phyloP scores from a whole-genome alignment of 192 early-diverging fungal species.

The Cladochytrium replicatum region DNA sequence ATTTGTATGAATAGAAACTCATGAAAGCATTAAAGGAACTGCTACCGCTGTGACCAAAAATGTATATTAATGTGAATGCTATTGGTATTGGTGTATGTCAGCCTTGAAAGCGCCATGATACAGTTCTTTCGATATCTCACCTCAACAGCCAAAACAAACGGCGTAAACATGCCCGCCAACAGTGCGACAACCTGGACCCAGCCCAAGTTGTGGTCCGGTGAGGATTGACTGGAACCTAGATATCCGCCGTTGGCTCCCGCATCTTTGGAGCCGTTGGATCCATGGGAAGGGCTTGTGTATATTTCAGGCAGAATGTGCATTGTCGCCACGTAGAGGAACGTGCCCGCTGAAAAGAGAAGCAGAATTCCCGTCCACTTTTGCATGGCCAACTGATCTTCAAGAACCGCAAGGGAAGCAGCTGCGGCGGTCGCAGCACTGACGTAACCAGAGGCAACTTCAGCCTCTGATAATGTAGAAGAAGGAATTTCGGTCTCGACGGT shows the following conservation, averaged over 20 bases:
- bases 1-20: no score
- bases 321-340: constrained; percentile 86
- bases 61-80: no score
- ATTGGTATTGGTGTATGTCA: no score
- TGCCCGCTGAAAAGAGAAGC: constrained; percentile 73
- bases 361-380: constrained; percentile 70
- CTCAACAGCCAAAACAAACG: constrained; percentile 22
- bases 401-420: constrained; percentile 18
- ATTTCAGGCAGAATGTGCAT: constrained; percentile 69
- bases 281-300: constrained; percentile 9
- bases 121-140: no score
- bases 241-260: no score
- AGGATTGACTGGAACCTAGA: no score
- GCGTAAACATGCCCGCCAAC: constrained; percentile 39
- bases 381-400: constrained; percentile 29
- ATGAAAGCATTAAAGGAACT: no score
- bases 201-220: constrained; percentile 18
- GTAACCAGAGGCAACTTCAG: constrained; percentile 25
- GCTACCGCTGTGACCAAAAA: no score
- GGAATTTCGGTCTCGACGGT: neutral
- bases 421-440: neutral
- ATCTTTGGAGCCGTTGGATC: constrained; percentile 4
- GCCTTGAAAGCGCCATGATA: no score
- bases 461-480: no score
- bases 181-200: constrained; percentile 31